A percentile compares a stretch with the other conserved stretches of the same genome.
These are phyloP conservation scores for Melanomma pulvis-pyrius DNA, from an alignment of 495 filamentous ascomycete species.

Conservation along the genomic window DNA sequence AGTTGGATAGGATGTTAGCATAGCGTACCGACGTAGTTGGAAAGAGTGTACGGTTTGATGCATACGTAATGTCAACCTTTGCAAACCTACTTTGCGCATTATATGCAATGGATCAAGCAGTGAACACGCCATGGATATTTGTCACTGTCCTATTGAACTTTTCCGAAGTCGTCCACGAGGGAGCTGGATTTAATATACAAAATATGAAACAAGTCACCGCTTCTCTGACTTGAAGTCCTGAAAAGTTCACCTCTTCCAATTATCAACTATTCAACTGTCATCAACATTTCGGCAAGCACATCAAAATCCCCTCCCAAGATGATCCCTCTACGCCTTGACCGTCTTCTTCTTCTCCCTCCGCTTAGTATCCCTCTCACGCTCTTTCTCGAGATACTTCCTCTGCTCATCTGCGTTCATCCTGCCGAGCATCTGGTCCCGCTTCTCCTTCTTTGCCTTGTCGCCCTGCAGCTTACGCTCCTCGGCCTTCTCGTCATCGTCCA, in stretches of 20 bases:
- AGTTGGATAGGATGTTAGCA: no score
- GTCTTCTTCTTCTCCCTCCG: slow-evolving; percentile 46
- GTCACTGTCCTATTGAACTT: neutral
- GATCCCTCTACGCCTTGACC: slow-evolving; percentile 31
- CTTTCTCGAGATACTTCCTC: slow-evolving; percentile 91
- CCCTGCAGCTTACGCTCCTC: slow-evolving; percentile 79
- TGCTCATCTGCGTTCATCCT: slow-evolving; percentile 89
- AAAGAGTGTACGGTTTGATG: no score
- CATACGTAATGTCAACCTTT: no score
- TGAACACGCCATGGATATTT: neutral
- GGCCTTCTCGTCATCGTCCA: slow-evolving; percentile 88
- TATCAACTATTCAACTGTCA: neutral
- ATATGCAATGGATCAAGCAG: no score
- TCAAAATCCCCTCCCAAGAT: neutral
- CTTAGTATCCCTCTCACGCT: slow-evolving; percentile 79
- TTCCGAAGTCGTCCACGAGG: neutral
- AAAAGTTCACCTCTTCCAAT: neutral
- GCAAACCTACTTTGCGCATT: no score
- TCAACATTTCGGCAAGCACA: neutral
- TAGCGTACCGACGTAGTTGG: no score
- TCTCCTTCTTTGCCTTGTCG: slow-evolving; percentile 88
- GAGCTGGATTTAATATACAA: neutral
- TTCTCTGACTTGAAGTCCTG: neutral
- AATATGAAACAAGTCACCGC: neutral
- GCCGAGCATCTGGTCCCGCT: slow-evolving; percentile 82